Base-by-base conservation (phyloP, 371 early-diverging fungal species). In the Coemansia sp. region DNA sequence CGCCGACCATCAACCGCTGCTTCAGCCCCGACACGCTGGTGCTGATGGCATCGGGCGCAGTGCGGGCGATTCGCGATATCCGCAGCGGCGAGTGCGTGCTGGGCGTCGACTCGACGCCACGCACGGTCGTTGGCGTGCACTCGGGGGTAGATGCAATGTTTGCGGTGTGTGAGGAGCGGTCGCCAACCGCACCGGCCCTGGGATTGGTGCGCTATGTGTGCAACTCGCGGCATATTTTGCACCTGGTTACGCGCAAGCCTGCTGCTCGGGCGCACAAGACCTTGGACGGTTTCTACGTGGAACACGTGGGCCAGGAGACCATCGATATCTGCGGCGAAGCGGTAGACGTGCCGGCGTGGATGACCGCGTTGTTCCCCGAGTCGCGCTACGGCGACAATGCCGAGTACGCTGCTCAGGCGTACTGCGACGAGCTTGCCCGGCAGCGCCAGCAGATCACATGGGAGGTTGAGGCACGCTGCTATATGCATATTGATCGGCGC, bases 1-100 rank as follows among this genome's bases (percentile, higher is more conserved):
- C 94, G 36, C 99, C 99, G 9, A 98, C 99, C 2, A 97, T 99
- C 75, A 99, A 99, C 77, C 88, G 94, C 55, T 68, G 68, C 34
- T 49, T 68, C 38, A 54, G 55, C 13, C 68, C 68, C 7, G 62
- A 57, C 14, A 73, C 73, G 2, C 55, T 20, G 3, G 64, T 73
- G 53, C 43, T 57, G 14, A 63, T 73, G 74, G 62, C 65, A 9
- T 64, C 64, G 30, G 74, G 69, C 10, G 36, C 61, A 4, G 13
- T 35, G 10, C 54, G 59, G 4, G 53, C 51, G 1, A 62, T 64
- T 4, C 49, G 42, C 42, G 52, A 52, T 26, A 64, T 73, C 14
- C 16, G 38, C 34, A 8, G 38, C 1, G 69, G 65, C 39, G 65
- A 73, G 35, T 42, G 16, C 4, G 65, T 73, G 5, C 84, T 95